Percentiles rank a stretch among this genome's conserved stretches.
phyloP scores from a whole-genome alignment of 306 rosid species.

The Senna siamea region DNA sequence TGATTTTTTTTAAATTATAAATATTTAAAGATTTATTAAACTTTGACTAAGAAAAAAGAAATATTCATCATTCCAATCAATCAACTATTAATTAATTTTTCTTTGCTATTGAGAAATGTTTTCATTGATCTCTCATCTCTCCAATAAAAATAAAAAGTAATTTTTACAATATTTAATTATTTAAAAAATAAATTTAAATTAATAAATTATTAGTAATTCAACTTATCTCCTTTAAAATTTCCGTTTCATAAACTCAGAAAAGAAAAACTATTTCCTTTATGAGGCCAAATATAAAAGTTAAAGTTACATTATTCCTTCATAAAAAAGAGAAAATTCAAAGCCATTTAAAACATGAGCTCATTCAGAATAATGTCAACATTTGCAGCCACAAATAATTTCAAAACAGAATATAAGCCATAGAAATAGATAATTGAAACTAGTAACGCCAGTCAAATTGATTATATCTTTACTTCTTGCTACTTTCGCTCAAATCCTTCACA shows the following conservation, averaged over 20 bases:
- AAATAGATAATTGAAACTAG: too few relatives aligned
- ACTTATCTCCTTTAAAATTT: background rate
- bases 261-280: background rate
- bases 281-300: background rate
- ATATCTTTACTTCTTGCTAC: background rate
- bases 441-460: too few relatives aligned
- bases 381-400: background rate
- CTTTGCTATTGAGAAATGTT: too few relatives aligned
- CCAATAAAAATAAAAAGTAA: too few relatives aligned
- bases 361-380: background rate
- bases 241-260: background rate
- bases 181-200: background rate
- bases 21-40: too few relatives aligned
- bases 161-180: background rate
- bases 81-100: too few relatives aligned
- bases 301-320: background rate
- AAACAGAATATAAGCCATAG: background rate
- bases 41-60: too few relatives aligned
- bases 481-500: slow-evolving; percentile 51
- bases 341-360: background rate
- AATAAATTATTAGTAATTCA: background rate
- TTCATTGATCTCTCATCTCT: too few relatives aligned
- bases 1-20: too few relatives aligned
- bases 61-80: too few relatives aligned
- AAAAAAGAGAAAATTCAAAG: too few relatives aligned